Base-by-base conservation (phyloP, 345 rosid species). In the Murraya paniculata region DNA sequence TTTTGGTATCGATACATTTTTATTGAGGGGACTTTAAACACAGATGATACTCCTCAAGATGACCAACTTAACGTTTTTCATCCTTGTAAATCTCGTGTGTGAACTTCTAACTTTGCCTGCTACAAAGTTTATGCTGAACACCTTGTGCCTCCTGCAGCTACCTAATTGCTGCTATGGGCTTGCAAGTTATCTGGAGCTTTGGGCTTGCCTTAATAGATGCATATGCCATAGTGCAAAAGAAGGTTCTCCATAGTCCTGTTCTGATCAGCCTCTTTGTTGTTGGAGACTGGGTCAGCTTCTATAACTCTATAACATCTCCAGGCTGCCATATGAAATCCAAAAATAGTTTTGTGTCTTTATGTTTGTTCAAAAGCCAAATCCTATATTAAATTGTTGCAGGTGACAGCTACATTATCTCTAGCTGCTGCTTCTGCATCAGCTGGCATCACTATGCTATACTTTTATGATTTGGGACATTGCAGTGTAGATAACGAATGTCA, bases 121-220 rank as follows among this genome's bases (percentile, higher is more conserved):
- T 45, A 9, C 56, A 59, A 58, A 75, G 25, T 48, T 58, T 39
- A 28, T 11, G 39, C 64, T 76, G 22, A 38, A 56, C 30, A 61
- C 21, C 35, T 21, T 9, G 58, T 59, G 80, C 10, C 33, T 79
- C 79, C 72, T 87, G 84, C 88, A 95, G 98, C 87, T 93, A 85
- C 77, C 82, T 93, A 74, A 87, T 93, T 65, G 95, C 98, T 79
- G 90, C 97, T 64, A 95, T 95, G 98, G 93, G 97, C 80, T 81
- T 94, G 79, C 97, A 93, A 89, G 69, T 88, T 9, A 77, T 90
- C 73, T 95, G 98, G 98, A 92, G 98, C 89, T 88, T 82, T 13
- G 91, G 93, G 59, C 97, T 95, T 24, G 94, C 93, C 5, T 38
- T 79, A 60, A 73, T 95, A 16, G 97, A 91, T 79, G 86, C 85